These are phyloP conservation scores for Monosporozyma aquatica DNA, from an alignment of 805 yeast species.

Conservation along the genomic window DNA sequence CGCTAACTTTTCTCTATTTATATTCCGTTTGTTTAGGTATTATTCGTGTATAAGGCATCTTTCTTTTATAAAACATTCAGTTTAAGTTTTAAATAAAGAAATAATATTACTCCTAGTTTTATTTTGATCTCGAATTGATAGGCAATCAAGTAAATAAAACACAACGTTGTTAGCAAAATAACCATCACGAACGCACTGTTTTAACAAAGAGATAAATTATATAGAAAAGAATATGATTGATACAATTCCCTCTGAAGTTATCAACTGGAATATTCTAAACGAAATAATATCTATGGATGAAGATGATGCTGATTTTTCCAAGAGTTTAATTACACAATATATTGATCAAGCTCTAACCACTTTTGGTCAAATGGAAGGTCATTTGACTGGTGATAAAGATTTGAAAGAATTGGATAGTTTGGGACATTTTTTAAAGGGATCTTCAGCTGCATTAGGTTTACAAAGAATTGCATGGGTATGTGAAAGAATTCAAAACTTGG, in stretches of 20 bases:
- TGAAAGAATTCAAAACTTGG: conserved; percentile 88
- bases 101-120: conserved; percentile 1
- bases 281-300: conserved; percentile 94
- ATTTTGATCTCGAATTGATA: no score
- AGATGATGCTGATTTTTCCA: conserved; percentile 86
- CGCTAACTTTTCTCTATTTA: no score
- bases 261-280: conserved; percentile 81
- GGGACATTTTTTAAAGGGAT: conserved; percentile 93
- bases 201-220: no score
- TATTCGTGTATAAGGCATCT: background rate
- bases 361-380: conserved; percentile 55
- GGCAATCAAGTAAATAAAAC: no score
- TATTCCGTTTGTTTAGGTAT: no score
- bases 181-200: no score
- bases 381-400: conserved; percentile 32
- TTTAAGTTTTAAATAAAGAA: background rate
- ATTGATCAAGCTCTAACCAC: conserved; percentile 84
- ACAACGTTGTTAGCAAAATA: no score
- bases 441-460: conserved; percentile 89
- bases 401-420: conserved; percentile 56
- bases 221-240: conserved; percentile 11
- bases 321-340: conserved; percentile 68
- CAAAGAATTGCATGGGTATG: conserved; percentile 76
- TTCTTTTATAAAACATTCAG: no score
- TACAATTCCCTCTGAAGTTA: conserved; percentile 43